Percentiles rank a stretch among this genome's conserved stretches.
Conservation (phyloP, 2,329 filamentous ascomycete species). For the Aspergillus ochraceoroseus region DNA sequence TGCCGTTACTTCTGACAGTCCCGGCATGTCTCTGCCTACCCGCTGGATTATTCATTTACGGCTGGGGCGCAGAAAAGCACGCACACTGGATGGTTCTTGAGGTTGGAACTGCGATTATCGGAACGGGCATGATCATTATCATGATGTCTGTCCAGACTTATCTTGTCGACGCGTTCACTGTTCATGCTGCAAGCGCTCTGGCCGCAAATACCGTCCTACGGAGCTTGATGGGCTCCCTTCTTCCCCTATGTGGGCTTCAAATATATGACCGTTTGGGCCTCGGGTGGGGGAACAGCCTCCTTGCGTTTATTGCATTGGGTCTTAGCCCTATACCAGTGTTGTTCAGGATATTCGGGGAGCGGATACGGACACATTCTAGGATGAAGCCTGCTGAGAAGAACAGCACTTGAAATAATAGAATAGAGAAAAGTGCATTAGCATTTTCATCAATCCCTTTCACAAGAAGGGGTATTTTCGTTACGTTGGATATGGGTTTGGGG, state of each 20-base stretch:
- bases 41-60: constrained; percentile 54
- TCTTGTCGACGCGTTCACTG: constrained; percentile 53
- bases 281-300: constrained; percentile 49
- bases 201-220: constrained; percentile 53
- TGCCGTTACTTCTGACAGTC: constrained; percentile 54
- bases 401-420: no score
- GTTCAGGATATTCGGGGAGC: no score
- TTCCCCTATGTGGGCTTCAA: constrained; percentile 56
- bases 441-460: no score
- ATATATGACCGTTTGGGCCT: constrained; percentile 45
- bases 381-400: no score
- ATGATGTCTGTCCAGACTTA: constrained; percentile 59
- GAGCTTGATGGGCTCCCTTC: constrained; percentile 52
- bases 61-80: constrained; percentile 52
- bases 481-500: no score
- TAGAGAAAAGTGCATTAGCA: no score
- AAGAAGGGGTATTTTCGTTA: no score
- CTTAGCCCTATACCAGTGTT: no score
- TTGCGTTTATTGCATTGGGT: constrained; percentile 54
- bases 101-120: constrained; percentile 54
- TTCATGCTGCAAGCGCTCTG: constrained; percentile 47
- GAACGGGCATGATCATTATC: constrained; percentile 52
- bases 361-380: no score
- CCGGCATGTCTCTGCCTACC: constrained; percentile 53
- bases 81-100: constrained; percentile 59